Evolutionary conservation across 129 eudicot genomes (phyloP).

Genomic region (Artemisia annua): DNA sequence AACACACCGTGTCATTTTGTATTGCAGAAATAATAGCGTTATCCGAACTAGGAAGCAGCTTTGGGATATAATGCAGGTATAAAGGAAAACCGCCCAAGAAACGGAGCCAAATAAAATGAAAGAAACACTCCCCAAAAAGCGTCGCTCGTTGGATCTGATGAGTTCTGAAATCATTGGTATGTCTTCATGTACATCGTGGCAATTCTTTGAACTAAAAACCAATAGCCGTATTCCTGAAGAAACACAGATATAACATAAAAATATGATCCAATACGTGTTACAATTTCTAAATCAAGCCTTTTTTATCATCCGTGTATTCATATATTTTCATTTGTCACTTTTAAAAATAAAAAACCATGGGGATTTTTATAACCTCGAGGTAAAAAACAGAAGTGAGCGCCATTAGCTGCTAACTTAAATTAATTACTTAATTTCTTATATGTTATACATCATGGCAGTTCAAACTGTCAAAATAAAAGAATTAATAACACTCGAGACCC

Average conservation of each 20-base stretch:
- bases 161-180: slow-evolving; percentile 18
- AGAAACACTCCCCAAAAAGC: slow-evolving; percentile 43
- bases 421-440: too few species aligned
- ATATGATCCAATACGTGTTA: not conserved
- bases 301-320: too few species aligned
- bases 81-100: slow-evolving; percentile 50
- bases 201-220: not conserved
- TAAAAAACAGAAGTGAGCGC: too few species aligned
- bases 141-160: slow-evolving; percentile 26
- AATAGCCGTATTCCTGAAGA: not conserved
- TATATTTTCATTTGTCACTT: too few species aligned
- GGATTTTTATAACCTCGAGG: too few species aligned
- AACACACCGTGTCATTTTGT: slow-evolving; percentile 62
- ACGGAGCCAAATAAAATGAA: slow-evolving; percentile 45
- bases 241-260: not conserved
- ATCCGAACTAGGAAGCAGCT: slow-evolving; percentile 62
- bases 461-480: too few species aligned
- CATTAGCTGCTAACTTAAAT: too few species aligned
- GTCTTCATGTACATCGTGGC: slow-evolving; percentile 3
- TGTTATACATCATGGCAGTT: too few species aligned
- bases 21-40: slow-evolving; percentile 48
- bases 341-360: too few species aligned
- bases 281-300: too few species aligned
- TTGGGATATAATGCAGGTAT: slow-evolving; percentile 67
- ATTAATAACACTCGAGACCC: too few species aligned